Percentiles rank a stretch among this genome's conserved stretches.
These are phyloP conservation scores for Funneliformis caledonium DNA, from an alignment of 371 early-diverging fungal species.

Conservation along the genomic window DNA sequence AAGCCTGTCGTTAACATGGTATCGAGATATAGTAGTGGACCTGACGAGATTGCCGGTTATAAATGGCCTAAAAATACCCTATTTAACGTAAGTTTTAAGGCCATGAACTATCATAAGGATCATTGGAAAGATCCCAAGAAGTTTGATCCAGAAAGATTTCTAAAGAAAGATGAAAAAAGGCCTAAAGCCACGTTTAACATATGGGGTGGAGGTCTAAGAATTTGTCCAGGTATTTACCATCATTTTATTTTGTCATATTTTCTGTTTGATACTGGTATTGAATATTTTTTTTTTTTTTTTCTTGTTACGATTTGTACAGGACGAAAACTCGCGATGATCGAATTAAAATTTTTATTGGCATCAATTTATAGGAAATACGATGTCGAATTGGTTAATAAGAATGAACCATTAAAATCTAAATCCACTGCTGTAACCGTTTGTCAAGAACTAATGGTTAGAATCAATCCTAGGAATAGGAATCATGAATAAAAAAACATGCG, in stretches of 20 bases:
- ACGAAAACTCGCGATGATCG: slow-evolving; percentile 16
- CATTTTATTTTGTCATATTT: too few species aligned
- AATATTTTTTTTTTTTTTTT: not conserved
- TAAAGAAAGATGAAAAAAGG: not conserved
- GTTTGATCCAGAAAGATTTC: slow-evolving; percentile 8
- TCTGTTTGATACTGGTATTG: not conserved
- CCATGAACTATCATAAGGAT: not conserved
- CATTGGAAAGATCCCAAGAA: slow-evolving; percentile 15
- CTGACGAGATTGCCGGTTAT: not conserved
- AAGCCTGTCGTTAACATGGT: not conserved
- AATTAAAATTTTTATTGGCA: slow-evolving; percentile 21
- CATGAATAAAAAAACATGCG: too few species aligned
- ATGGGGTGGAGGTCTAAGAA: slow-evolving; percentile 31
- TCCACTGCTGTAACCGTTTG: not conserved
- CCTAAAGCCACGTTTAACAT: not conserved
- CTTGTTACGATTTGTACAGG: not conserved
- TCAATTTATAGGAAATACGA: slow-evolving; percentile 36
- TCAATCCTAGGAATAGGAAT: not conserved
- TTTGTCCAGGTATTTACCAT: slow-evolving; percentile 9
- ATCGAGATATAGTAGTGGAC: not conserved
- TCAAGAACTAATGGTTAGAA: not conserved
- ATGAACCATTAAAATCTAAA: slow-evolving; percentile 2
- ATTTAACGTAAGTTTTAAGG: not conserved
- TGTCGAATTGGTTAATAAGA: slow-evolving; percentile 32
- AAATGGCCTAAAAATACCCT: not conserved